Evolutionary conservation across 2,329 filamentous ascomycete genomes (phyloP).

Genomic region (Pestalotiopsis sp.): DNA sequence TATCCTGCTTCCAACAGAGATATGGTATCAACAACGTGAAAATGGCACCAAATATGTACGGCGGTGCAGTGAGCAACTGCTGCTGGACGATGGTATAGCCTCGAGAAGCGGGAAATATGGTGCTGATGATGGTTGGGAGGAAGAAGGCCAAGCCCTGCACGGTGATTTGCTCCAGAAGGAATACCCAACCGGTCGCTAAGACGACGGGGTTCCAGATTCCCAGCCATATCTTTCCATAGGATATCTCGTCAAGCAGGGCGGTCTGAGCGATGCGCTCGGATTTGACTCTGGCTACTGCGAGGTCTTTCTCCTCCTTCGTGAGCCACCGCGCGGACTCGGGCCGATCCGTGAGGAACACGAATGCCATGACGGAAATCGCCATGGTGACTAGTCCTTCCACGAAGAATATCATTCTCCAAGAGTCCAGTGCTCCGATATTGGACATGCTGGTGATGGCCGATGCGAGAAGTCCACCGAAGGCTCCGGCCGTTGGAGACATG

Average conservation of each 20-base stretch:
- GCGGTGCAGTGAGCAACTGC: slow-evolving; percentile 71
- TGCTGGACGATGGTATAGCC: slow-evolving; percentile 56
- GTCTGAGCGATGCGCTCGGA: slow-evolving; percentile 66
- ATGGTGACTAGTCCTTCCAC: slow-evolving; percentile 53
- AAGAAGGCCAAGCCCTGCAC: slow-evolving; percentile 74
- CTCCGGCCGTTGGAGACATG: slow-evolving; percentile 69
- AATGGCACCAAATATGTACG: slow-evolving; percentile 69
- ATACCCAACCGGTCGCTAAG: slow-evolving; percentile 24
- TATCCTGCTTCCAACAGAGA: slow-evolving; percentile 62
- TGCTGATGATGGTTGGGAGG: slow-evolving; percentile 68
- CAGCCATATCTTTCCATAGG: slow-evolving; percentile 57
- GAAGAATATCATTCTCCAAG: slow-evolving; percentile 32
- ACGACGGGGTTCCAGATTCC: slow-evolving; percentile 66
- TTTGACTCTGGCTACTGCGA: slow-evolving; percentile 68
- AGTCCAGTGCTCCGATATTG: slow-evolving; percentile 41
- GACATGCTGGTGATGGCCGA: slow-evolving; percentile 64
- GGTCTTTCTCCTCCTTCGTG: slow-evolving; percentile 62
- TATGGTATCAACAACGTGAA: slow-evolving; percentile 65
- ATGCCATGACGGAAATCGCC: slow-evolving; percentile 59
- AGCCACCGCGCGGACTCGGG: slow-evolving; percentile 71
- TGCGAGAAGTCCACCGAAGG: slow-evolving; percentile 69
- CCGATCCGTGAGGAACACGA: slow-evolving; percentile 68
- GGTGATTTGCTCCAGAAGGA: slow-evolving; percentile 51
- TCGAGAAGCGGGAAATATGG: slow-evolving; percentile 59
- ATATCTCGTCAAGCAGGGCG: slow-evolving; percentile 64